Base-by-base conservation (phyloP, 2,329 filamentous ascomycete species). In the Exophiala phaeomuriformis region DNA sequence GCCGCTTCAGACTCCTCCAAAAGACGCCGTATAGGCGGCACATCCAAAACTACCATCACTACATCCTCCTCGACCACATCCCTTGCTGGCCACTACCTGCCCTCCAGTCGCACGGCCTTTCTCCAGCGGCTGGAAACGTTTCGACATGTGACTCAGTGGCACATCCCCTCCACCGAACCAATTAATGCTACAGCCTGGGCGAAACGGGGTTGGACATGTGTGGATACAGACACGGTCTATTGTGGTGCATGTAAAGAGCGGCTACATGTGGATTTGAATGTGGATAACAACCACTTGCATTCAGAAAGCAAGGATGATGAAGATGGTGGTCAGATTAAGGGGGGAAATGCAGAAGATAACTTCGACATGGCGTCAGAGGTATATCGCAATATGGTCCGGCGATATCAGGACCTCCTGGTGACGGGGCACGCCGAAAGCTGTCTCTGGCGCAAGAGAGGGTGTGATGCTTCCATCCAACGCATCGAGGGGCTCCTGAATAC, bases 141-240 rank as follows among this genome's bases (percentile, higher is more conserved):
- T 66, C 86, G 91, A 65, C 89, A 91, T 61, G 83, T 97, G 45
- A 93, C 89, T 50, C 81, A 86, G 67, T 98, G 91, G 91, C 62
- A 63, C 51, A 86, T 87, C n/a, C 86, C 88, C 0, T 97, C 97
- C 68, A 90, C 93, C 0, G 81, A 90, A 49, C 77, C 77, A 33
- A 84, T 97, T 63, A 89, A 83, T 66, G 93, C 97, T 71, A 83
- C 96, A 5, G 86, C 90, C 68, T 98, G 93, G 93, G 90, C 90
- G 0, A 95, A 91, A 74, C 77, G 87, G 54, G 91, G 91, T 0
- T 98, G 93, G 91, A 77, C 85, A 3, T 96, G 91, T 64, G 82
- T 86, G 43, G 85, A 85, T 63, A 83, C 83, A 60, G 90, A 95
- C 69, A 86, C 86, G 3, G 88, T 97, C 10, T 82, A 83, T 12